These are phyloP conservation scores for Xylaria sp. DNA, from an alignment of 2,329 filamentous ascomycete genomes.

Conservation along the genomic window DNA sequence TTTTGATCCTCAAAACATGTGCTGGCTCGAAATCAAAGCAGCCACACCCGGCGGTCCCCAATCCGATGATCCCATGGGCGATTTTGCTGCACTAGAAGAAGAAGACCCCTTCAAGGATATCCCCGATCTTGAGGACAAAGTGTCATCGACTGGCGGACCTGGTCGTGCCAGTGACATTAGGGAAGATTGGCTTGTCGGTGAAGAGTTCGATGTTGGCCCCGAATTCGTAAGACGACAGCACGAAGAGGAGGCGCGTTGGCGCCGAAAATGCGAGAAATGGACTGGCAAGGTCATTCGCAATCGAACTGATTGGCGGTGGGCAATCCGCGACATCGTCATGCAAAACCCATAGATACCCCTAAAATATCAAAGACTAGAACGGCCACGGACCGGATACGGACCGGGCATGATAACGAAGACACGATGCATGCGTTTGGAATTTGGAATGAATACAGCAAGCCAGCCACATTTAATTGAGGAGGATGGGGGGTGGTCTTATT, in stretches of 20 bases:
- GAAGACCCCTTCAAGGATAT: slow-evolving; percentile 95
- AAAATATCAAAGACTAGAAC: slow-evolving; percentile 8
- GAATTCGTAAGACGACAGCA: slow-evolving; percentile 90
- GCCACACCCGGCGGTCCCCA: slow-evolving; percentile 60
- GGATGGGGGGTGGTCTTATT: slow-evolving; percentile 5
- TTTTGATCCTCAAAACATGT: slow-evolving; percentile 97
- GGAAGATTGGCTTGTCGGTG: slow-evolving; percentile 87
- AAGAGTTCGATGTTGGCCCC: slow-evolving; percentile 97
- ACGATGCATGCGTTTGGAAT: slow-evolving; percentile 30
- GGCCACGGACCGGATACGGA: slow-evolving; percentile 26
- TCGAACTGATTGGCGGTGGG: slow-evolving; percentile 79
- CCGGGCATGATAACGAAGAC: slow-evolving; percentile 35
- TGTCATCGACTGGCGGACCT: slow-evolving; percentile 59
- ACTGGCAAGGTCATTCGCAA: slow-evolving; percentile 68
- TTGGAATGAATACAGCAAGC: slow-evolving; percentile 22
- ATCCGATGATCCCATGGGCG: slow-evolving; percentile 67
- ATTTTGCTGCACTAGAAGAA: slow-evolving; percentile 78
- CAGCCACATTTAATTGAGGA: slow-evolving; percentile 33
- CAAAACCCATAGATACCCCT: slow-evolving; percentile 28
- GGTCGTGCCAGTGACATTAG: slow-evolving; percentile 69
- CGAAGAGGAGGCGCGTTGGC: slow-evolving; percentile 92
- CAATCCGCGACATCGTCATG: slow-evolving; percentile 70
- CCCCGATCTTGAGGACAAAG: slow-evolving; percentile 85
- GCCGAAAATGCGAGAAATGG: slow-evolving; percentile 88
- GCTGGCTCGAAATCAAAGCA: slow-evolving; percentile 84